phyloP scores from a whole-genome alignment of 2,329 filamentous ascomycete genomes.

The Akanthomyces muscarius region DNA sequence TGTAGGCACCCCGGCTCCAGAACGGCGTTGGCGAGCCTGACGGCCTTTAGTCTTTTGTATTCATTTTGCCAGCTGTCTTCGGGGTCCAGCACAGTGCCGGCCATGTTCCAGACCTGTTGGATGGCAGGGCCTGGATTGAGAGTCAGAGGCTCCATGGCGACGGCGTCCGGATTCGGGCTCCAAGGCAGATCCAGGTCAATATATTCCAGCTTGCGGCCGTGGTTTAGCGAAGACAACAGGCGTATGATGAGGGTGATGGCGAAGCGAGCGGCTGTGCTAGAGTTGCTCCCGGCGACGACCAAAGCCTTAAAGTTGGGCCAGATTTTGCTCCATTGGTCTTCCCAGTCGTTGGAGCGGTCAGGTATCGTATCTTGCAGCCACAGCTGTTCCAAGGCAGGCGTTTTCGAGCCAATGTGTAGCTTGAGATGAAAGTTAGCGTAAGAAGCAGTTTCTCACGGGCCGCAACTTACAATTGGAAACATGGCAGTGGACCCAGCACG shows the following conservation, averaged over 20 bases:
- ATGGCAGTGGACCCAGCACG: slow-evolving; percentile 16
- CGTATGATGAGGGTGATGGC: slow-evolving; percentile 6
- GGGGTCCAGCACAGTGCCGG: slow-evolving; percentile 11
- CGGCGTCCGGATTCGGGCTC: slow-evolving; percentile 8
- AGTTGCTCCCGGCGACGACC: slow-evolving; percentile 23
- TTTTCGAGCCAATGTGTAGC: slow-evolving; percentile 26
- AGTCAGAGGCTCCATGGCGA: slow-evolving; percentile 11
- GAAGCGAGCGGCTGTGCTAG: slow-evolving; percentile 16
- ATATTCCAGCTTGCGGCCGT: slow-evolving; percentile 25
- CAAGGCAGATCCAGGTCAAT: slow-evolving; percentile 31
- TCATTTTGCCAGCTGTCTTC: slow-evolving; percentile 9
- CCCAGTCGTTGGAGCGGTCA: slow-evolving; percentile 15
- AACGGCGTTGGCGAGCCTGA: slow-evolving; percentile 27
- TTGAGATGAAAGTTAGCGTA: slow-evolving; percentile 19
- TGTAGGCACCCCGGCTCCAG: slow-evolving; percentile 25
- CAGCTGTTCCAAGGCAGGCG: slow-evolving; percentile 31
- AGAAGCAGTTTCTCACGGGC: too few relatives aligned
- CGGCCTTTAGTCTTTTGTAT: slow-evolving; percentile 12
- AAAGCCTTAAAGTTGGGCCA: slow-evolving; percentile 32
- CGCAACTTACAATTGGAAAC: slow-evolving; percentile 23
- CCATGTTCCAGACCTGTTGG: slow-evolving; percentile 13
- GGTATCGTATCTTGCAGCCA: slow-evolving; percentile 28
- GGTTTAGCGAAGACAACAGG: slow-evolving; percentile 27
- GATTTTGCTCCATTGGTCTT: slow-evolving; percentile 21
- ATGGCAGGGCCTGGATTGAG: slow-evolving; percentile 7